These are phyloP conservation scores for Saccharum spontaneum DNA, from an alignment of 176 grass and related monocot genomes.

Conservation along the genomic window DNA sequence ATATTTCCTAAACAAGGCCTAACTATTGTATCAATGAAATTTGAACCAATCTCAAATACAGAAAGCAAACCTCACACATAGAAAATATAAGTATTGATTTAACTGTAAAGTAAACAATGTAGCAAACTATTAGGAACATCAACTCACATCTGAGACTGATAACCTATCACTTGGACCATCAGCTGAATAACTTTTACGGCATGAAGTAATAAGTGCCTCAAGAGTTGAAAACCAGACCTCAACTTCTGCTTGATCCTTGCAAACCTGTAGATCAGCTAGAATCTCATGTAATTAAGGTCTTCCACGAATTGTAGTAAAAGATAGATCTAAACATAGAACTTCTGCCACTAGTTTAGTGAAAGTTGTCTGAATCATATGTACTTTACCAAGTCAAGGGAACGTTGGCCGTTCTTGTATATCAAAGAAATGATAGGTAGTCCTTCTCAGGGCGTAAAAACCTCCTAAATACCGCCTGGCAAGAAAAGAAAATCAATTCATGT, in stretches of 20 bases:
- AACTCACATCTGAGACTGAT: constrained; percentile 76
- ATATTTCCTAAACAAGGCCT: constrained; percentile 4
- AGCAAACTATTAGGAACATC: constrained; percentile 19
- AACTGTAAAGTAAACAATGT: neutral
- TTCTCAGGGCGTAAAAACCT: constrained; percentile 82
- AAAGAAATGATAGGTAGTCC: constrained; percentile 95
- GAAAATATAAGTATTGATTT: neutral
- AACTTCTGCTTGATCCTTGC: constrained; percentile 90
- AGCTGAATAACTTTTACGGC: constrained; percentile 41
- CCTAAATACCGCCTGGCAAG: constrained; percentile 68
- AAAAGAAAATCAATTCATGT: constrained; percentile 21
- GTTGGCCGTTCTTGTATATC: constrained; percentile 82
- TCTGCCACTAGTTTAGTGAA: constrained; percentile 10
- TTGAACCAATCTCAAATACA: neutral
- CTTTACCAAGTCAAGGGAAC: constrained; percentile 95
- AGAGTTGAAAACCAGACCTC: constrained; percentile 86
- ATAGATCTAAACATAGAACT: constrained; percentile 22
- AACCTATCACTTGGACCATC: constrained; percentile 56
- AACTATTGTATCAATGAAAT: constrained; percentile 6
- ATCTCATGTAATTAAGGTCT: constrained; percentile 4
- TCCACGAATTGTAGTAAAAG: neutral
- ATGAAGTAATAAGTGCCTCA: constrained; percentile 59
- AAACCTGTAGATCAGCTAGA: constrained; percentile 63
- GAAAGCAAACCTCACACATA: neutral
- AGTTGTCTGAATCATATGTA: constrained; percentile 15